Percentiles rank a stretch among this genome's conserved stretches.
Evolutionary conservation across 257 asterid genomes (phyloP).

Genomic region (Primulina tabacum): DNA sequence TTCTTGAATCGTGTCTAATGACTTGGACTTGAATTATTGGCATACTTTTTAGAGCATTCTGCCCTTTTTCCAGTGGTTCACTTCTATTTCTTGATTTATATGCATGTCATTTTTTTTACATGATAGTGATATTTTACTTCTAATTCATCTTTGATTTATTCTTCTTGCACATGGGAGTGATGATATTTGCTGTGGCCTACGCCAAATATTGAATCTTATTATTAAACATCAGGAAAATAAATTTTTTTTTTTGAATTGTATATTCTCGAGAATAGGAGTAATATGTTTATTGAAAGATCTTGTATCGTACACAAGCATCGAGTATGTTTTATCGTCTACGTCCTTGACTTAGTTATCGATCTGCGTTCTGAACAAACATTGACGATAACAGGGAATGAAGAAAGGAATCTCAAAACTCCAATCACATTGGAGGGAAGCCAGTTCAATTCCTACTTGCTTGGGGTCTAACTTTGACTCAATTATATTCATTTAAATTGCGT

Average conservation of each 20-base stretch:
- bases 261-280: too few relatives aligned
- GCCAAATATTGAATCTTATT: too few relatives aligned
- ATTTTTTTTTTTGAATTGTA: too few relatives aligned
- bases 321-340: neutral
- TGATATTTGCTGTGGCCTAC: too few relatives aligned
- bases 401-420: constrained; percentile 14
- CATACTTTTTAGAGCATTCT: neutral
- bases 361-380: neutral
- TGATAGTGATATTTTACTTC: neutral
- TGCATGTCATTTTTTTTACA: neutral
- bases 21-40: constrained; percentile 23
- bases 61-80: neutral
- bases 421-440: neutral
- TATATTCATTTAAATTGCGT: constrained; percentile 21
- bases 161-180: neutral
- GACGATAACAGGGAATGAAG: neutral
- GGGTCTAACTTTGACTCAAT: constrained; percentile 18
- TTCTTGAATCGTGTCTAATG: neutral
- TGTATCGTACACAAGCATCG: neutral
- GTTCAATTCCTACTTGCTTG: constrained; percentile 1
- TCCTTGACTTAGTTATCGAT: neutral
- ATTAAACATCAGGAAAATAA: too few relatives aligned
- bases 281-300: too few relatives aligned
- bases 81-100: neutral
- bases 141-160: neutral